These are phyloP conservation scores for Aspergillus conjunctus DNA, from an alignment of 495 filamentous ascomycete species.

Conservation along the genomic window DNA sequence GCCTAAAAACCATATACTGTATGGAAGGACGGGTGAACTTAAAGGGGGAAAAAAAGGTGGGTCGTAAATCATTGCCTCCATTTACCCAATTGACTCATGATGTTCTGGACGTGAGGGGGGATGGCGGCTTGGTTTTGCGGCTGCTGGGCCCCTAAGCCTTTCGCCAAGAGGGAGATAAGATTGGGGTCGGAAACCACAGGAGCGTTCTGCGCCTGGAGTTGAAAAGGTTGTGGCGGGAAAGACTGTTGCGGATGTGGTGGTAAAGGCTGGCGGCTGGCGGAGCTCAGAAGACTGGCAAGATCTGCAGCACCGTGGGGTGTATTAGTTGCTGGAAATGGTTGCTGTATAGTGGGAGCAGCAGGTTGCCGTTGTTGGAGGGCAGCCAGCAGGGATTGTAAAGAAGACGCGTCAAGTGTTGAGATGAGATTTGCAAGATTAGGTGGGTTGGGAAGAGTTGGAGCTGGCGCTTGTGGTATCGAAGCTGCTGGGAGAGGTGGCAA, in stretches of 20 bases:
- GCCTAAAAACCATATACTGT: conserved; percentile 12
- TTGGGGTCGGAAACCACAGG: conserved; percentile 44
- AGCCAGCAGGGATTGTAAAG: conserved; percentile 72
- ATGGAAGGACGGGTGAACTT: conserved; percentile 20
- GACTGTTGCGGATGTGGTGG: conserved; percentile 39
- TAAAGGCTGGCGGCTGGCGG: conserved; percentile 45
- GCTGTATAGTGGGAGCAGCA: conserved; percentile 44
- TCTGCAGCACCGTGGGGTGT: conserved; percentile 48
- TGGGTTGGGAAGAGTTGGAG: conserved; percentile 38
- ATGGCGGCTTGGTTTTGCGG: conserved; percentile 43
- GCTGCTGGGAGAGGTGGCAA: conserved; percentile 41
- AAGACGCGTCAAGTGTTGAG: conserved; percentile 67
- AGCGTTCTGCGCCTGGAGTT: conserved; percentile 35
- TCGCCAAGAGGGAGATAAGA: conserved; percentile 49
- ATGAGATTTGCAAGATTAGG: conserved; percentile 50
- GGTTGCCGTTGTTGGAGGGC: conserved; percentile 53
- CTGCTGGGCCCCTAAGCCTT: conserved; percentile 42
- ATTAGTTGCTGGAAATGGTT: conserved; percentile 33
- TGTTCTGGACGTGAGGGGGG: conserved; percentile 56
- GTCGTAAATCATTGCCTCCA: conserved; percentile 58
- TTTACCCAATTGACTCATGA: conserved; percentile 63
- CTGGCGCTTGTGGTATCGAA: conserved; percentile 36
- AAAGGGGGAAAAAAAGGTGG: conserved; percentile 27
- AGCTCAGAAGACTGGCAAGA: conserved; percentile 60
- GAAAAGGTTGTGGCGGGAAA: conserved; percentile 39